Base-by-base conservation (phyloP, 2,329 filamentous ascomycete genomes). In the Parastagonospora avenae region DNA sequence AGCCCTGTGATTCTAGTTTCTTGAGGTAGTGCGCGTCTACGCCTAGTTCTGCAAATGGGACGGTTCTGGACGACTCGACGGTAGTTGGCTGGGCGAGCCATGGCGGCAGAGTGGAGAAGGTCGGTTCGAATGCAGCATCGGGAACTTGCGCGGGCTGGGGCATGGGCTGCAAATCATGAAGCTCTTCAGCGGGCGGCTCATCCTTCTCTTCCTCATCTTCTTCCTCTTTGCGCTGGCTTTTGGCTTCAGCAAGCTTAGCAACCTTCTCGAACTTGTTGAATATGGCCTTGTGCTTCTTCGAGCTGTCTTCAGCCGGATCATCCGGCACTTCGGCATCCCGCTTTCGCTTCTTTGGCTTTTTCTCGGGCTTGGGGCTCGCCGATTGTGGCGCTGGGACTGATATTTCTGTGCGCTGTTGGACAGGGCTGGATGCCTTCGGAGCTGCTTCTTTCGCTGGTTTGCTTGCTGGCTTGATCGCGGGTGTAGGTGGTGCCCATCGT, bases 81-180 rank as follows among this genome's bases (percentile, higher is more conserved):
- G 83, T 81, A n/a, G 88, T 82, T 0, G 92, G 92, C 10, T 86
- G 82, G 4, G 88, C 85, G 10, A 97, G 80, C 93, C 93, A 97
- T 2, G 80, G 62, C 0, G 93, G 93, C 2, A 96, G 79, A 1
- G 89, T 89, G 28, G 91, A 87, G 72, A 91, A 92, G n/a, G 82
- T 82, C 2, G 88, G 85, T 46, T 82, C 81, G 43, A 83, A 80
- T 1, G 78, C 77, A 28, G 82, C 76, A 39, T 86, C 81, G 1
- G 80, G 76, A 1, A 85, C 79, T 0, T 83, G 84, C 29, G 83
- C 82, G 10, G 90, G 92, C 61, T 96, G 92, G 7, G 92, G 92
- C 15, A 96, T 79, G 6, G 91, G 92, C 48, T 89, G 85, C 1
- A 97, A 79, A 16, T 90, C 91, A 46, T 92, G 86, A 2, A 86